Conservation (phyloP, 176 grass and related monocot species). For the Triticum urartu region DNA sequence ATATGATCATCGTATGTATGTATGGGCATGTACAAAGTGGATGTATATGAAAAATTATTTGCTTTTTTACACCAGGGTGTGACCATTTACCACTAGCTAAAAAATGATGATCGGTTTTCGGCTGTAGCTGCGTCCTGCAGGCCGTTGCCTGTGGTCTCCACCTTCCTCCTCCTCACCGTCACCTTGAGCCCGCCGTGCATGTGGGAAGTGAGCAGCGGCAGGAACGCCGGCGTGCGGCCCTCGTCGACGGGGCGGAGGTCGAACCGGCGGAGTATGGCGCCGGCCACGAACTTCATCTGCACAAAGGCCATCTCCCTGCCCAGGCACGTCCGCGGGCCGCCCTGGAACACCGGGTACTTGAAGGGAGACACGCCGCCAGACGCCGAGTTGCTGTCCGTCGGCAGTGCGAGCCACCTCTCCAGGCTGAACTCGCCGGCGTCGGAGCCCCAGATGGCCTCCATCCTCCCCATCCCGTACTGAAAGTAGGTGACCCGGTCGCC, state of each 20-base stretch:
- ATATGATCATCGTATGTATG: conserved; percentile 15
- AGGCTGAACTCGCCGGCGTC: conserved; percentile 57
- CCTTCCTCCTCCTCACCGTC: conserved; percentile 41
- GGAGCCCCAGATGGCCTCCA: conserved; percentile 76
- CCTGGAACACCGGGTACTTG: conserved; percentile 89
- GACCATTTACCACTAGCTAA: background rate
- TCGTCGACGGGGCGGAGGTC: conserved; percentile 56
- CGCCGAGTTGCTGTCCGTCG: background rate
- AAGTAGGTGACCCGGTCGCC: conserved; percentile 90
- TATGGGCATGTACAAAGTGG: conserved; percentile 41
- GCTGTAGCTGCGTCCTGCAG: background rate
- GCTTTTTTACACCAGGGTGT: conserved; percentile 26
- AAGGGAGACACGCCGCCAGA: conserved; percentile 59
- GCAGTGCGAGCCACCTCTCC: conserved; percentile 48
- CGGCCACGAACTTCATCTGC: conserved; percentile 81
- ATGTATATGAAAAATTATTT: background rate
- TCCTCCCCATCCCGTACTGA: conserved; percentile 92
- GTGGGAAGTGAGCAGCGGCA: conserved; percentile 71
- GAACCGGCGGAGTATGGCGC: conserved; percentile 53
- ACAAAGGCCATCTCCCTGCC: conserved; percentile 86
- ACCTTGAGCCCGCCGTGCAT: conserved; percentile 74
- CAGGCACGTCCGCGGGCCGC: conserved; percentile 71
- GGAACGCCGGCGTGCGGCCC: conserved; percentile 47
- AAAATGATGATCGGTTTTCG: background rate
- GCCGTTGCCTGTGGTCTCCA: background rate